A percentile compares a stretch with the other conserved stretches of the same genome.
Evolutionary conservation across 306 rosid species (phyloP).

Genomic region (Quercus agrifolia): DNA sequence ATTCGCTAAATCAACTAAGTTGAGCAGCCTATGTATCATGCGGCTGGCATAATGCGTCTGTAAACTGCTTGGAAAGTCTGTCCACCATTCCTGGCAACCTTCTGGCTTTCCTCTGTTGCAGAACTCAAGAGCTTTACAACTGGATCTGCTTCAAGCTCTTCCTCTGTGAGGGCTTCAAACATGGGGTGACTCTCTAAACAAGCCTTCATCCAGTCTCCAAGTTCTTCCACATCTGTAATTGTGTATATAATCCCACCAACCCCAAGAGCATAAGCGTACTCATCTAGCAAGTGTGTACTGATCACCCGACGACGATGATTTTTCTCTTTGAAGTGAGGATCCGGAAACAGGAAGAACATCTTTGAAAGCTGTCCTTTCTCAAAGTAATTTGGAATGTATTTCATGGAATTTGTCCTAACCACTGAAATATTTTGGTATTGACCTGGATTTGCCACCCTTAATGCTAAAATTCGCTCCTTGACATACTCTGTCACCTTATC

Average conservation of each 20-base stretch:
- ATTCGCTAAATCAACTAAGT: not conserved
- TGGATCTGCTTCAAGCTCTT: slow-evolving; percentile 84
- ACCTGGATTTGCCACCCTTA: slow-evolving; percentile 65
- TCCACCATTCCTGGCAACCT: slow-evolving; percentile 93
- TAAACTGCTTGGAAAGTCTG: slow-evolving; percentile 74
- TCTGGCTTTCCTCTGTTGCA: slow-evolving; percentile 97
- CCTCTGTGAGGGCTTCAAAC: slow-evolving; percentile 66
- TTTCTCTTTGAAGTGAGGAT: slow-evolving; percentile 99
- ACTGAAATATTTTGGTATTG: slow-evolving; percentile 88
- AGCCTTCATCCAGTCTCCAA: slow-evolving; percentile 90
- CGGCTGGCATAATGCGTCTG: slow-evolving; percentile 55
- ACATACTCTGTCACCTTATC: slow-evolving; percentile 93
- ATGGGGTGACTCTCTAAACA: slow-evolving; percentile 84
- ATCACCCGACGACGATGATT: slow-evolving; percentile 92
- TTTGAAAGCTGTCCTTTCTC: slow-evolving; percentile 81
- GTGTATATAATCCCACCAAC: slow-evolving; percentile 92
- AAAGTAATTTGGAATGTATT: slow-evolving; percentile 89
- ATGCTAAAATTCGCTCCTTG: slow-evolving; percentile 77
- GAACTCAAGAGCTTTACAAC: slow-evolving; percentile 66
- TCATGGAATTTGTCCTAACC: slow-evolving; percentile 93
- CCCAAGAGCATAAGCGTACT: slow-evolving; percentile 73
- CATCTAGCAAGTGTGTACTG: slow-evolving; percentile 83
- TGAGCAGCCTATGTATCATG: slow-evolving; percentile 33
- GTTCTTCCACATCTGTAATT: slow-evolving; percentile 92
- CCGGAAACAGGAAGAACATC: slow-evolving; percentile 96